phyloP scores from a whole-genome alignment of 306 rosid species.

The Cercis canadensis region DNA sequence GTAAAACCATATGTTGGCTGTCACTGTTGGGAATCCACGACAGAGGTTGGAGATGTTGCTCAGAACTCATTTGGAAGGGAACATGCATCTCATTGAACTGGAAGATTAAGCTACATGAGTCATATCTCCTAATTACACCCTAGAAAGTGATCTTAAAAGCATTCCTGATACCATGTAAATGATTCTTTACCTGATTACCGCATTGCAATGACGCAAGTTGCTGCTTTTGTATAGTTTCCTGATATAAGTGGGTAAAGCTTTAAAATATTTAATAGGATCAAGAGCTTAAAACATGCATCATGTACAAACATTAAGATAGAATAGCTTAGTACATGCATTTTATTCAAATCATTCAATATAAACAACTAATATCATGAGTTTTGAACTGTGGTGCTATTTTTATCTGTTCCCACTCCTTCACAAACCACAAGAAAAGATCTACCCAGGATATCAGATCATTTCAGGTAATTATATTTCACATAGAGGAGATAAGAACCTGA shows the following conservation, averaged over 20 bases:
- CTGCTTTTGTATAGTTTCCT: conserved; percentile 78
- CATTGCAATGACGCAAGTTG: conserved; percentile 74
- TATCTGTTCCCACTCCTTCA: background rate
- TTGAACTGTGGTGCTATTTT: background rate
- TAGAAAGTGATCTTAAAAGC: background rate
- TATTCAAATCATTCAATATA: background rate
- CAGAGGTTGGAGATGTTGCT: conserved; percentile 76
- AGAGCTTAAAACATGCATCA: background rate
- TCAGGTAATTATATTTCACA: background rate
- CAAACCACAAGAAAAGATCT: conserved; percentile 1
- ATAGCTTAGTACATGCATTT: background rate
- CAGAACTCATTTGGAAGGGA: conserved; percentile 69
- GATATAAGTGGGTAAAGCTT: conserved; percentile 11
- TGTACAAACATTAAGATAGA: background rate
- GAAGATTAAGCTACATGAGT: conserved; percentile 37
- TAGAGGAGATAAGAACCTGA: background rate
- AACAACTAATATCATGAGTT: conserved; percentile 8
- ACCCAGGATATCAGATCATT: background rate
- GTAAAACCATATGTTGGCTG: conserved; percentile 56
- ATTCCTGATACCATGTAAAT: background rate
- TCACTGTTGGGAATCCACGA: conserved; percentile 67
- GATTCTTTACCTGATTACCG: conserved; percentile 72
- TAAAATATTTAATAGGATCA: conserved; percentile 14
- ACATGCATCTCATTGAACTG: conserved; percentile 78
- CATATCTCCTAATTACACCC: background rate